Evolutionary conservation across 805 yeast genomes (phyloP), one percentile per base, ranked within the genome.

Genomic region (Nakazawaea ishiwadae): DNA sequence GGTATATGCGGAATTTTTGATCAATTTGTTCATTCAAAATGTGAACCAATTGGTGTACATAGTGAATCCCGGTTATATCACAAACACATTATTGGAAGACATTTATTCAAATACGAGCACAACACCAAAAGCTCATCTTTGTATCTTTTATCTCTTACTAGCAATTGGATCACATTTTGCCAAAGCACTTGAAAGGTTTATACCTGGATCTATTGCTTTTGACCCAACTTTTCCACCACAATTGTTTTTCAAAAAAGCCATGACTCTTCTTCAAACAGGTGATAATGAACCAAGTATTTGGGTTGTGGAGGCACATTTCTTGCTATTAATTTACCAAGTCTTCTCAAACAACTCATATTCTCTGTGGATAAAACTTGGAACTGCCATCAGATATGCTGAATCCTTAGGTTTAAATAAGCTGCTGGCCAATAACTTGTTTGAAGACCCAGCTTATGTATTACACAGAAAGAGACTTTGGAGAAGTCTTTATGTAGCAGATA

Each of bases 301-400:
- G 73, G 48, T 66, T 10, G 67, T 68, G 3, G 70, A 34, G 14
- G 27, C 28, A 17, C 31, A 35, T 7, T 30, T 20, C 15, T 68
- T 42, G 65, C 66, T 4, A 56, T 69, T 44, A 47, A 66, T 23
- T 47, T 73, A 17, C 54, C 63, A 70, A 43, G 70, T 66, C 37
- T 52, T 58, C 23, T 58, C 58, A n/a, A 63, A 70, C 8, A 63
- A 62, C 37, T 59, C 69, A 42, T 60, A 60, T 35, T 55, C 68
- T 0, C 67, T 75, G 4, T 71, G 75, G 75, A 54, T 69, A 11
- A 61, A 60, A 47, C 47, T 71, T 18, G 72, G 73, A 7, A 45
- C 49, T 15, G 67, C 73, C 1, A 66, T 71, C n/a, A 53, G 69
- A 20, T 55, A 61, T 48, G 73, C 73, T 0, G 70, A 65, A 49